A percentile compares a stretch with the other conserved stretches of the same genome.
phyloP scores from a whole-genome alignment of 192 early-diverging fungal species.

The Coemansia biformis region DNA sequence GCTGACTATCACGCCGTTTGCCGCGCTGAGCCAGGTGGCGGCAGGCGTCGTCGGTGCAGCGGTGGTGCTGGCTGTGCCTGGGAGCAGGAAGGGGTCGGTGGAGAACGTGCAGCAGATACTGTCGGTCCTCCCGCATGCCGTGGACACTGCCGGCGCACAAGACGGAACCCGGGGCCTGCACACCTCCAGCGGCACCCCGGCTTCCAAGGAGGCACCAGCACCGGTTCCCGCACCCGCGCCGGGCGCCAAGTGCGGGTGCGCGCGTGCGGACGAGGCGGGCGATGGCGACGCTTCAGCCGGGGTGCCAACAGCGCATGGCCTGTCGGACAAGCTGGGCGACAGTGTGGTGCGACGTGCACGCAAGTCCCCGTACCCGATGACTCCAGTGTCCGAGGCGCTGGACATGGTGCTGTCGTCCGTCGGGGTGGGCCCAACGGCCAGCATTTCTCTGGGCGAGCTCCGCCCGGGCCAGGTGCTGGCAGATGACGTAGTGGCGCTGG shows the following conservation, averaged over 20 bases:
- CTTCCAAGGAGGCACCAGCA: too few species aligned
- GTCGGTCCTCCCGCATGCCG: slow-evolving; percentile 73
- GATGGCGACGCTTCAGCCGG: background rate
- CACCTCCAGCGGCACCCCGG: background rate
- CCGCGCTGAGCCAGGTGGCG: slow-evolving; percentile 77
- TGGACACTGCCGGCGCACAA: slow-evolving; percentile 51
- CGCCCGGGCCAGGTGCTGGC: slow-evolving; percentile 63
- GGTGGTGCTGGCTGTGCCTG: slow-evolving; percentile 81
- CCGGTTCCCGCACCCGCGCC: too few species aligned
- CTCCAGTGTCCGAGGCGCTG: slow-evolving; percentile 65
- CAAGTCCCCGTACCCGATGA: slow-evolving; percentile 78
- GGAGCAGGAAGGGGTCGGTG: slow-evolving; percentile 75
- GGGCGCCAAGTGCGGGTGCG: slow-evolving; percentile 38
- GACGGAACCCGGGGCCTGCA: slow-evolving; percentile 13
- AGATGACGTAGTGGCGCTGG: slow-evolving; percentile 64
- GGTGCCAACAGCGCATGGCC: too few species aligned
- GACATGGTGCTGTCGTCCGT: slow-evolving; percentile 49
- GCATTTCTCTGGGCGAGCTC: slow-evolving; percentile 18
- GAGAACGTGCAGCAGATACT: slow-evolving; percentile 80
- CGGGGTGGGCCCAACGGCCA: slow-evolving; percentile 8
- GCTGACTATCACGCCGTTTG: slow-evolving; percentile 79
- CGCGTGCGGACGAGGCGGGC: slow-evolving; percentile 14
- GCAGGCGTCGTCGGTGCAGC: slow-evolving; percentile 58
- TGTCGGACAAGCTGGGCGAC: slow-evolving; percentile 6
- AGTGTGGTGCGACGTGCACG: slow-evolving; percentile 63